Base-by-base conservation (phyloP, 108 stramenopile species). In the Licmophora abbreviata region DNA sequence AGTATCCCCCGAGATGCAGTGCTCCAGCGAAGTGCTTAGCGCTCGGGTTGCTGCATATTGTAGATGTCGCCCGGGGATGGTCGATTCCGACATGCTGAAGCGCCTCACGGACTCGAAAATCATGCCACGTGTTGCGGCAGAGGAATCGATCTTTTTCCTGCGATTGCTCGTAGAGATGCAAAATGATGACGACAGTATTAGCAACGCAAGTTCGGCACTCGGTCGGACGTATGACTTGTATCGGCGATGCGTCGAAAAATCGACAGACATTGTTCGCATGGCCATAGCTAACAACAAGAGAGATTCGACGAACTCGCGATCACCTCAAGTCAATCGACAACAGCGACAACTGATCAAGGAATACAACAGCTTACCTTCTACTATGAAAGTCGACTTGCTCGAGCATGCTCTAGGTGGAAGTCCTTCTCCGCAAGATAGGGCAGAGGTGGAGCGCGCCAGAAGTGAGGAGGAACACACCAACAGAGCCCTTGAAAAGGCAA, bases 11-110 rank as follows among this genome's bases (percentile, higher is more conserved):
- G 36, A 54, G 3, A 6, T 54, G 15, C 10, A 22, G 11, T n/a
- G 12, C 4, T 40, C 21, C 15, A 54, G 52, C 27, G 36, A 40
- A 33, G 24, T 33, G 3, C 35, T 57, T 11, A 47, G 44, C 12
- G 23, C 56, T 5, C 23, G 56, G 15, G 27, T 57, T 29, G 56
- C 44, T 31, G 21, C 56, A 12, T 57, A 57, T 33, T 57, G 56
- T 20, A 23, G 56, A 46, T 57, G 56, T 47, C 44, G 56, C 11
- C 56, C 44, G 18, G 56, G 45, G 11, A 23, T 20, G n/a, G 31
- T 57, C 1, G 45, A 45, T 21, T 4, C 33, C 12, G 21, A 15
- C 1, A 33, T 57, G 46, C 25, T 57, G 44, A 14, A 48, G 28
- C 15, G 14, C 2, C 12, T 57, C 4, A 48, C 56, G 12, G 11